Percentiles rank a stretch among this genome's conserved stretches.
These are phyloP conservation scores for Capsicum pubescens DNA, from an alignment of 257 asterid species.

Conservation along the genomic window DNA sequence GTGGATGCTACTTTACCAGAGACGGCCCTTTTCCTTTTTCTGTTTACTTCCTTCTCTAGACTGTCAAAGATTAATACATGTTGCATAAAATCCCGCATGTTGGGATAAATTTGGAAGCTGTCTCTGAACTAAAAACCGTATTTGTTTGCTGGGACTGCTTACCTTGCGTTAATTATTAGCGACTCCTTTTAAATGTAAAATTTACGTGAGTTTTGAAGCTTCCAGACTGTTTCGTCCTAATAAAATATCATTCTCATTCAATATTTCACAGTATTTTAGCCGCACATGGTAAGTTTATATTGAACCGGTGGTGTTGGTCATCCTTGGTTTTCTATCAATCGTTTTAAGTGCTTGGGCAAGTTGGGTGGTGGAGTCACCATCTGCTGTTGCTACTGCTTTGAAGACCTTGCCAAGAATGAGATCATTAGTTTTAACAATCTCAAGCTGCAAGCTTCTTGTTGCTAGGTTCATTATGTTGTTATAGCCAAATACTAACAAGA, in stretches of 20 bases:
- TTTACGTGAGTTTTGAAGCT: neutral
- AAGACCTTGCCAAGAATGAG: neutral
- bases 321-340: neutral
- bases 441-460: neutral
- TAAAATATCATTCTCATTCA: neutral
- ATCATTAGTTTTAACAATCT: neutral
- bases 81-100: slow-evolving; percentile 21
- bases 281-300: neutral
- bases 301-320: neutral
- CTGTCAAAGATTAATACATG: slow-evolving; percentile 13
- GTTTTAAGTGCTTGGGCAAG: neutral
- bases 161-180: neutral
- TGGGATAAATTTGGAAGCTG: slow-evolving; percentile 13
- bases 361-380: neutral
- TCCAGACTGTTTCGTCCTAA: neutral
- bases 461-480: neutral
- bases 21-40: neutral
- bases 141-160: neutral
- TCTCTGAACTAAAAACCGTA: neutral
- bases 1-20: neutral
- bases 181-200: neutral
- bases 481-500: neutral
- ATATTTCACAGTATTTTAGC: neutral
- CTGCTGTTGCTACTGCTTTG: neutral
- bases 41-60: neutral